Evolutionary conservation across 2,329 filamentous ascomycete genomes (phyloP).

Genomic region (Colletotrichum australisinense): DNA sequence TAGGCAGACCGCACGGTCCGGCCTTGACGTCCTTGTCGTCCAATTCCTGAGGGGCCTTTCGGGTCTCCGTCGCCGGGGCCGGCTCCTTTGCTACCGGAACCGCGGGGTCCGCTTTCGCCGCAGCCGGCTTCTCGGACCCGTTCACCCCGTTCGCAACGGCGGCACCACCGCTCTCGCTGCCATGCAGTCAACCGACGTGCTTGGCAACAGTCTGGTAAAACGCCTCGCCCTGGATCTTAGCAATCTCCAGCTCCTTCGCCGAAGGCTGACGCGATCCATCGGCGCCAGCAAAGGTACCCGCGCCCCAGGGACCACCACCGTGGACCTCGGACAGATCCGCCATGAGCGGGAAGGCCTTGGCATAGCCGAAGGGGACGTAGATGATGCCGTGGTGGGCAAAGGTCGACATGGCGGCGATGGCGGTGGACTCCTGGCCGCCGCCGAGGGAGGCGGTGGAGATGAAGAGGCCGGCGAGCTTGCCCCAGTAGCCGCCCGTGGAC

Average conservation of each 20-base stretch:
- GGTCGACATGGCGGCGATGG: slow-evolving; percentile 83
- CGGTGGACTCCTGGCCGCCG: slow-evolving; percentile 94
- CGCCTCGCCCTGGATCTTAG: slow-evolving; percentile 82
- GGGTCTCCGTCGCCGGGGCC: slow-evolving; percentile 6
- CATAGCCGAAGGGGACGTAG: slow-evolving; percentile 96
- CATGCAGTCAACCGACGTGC: slow-evolving; percentile 83
- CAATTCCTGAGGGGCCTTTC: slow-evolving; percentile 43
- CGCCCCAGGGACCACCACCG: slow-evolving; percentile 92
- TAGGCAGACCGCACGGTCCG: slow-evolving; percentile 82
- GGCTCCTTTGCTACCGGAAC: slow-evolving; percentile 9
- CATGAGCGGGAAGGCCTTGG: slow-evolving; percentile 78
- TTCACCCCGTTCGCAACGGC: slow-evolving; percentile 38
- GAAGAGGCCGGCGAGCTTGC: slow-evolving; percentile 94
- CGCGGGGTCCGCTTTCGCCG: not conserved
- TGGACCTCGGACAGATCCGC: slow-evolving; percentile 81
- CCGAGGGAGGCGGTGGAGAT: slow-evolving; percentile 85
- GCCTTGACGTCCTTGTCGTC: slow-evolving; percentile 54
- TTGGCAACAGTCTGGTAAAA: slow-evolving; percentile 86
- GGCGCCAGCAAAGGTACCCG: slow-evolving; percentile 83
- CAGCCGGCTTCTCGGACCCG: slow-evolving; percentile 36
- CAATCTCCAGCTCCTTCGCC: slow-evolving; percentile 80
- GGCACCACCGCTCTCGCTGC: slow-evolving; percentile 46
- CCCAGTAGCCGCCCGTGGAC: slow-evolving; percentile 79
- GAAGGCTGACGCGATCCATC: slow-evolving; percentile 89
- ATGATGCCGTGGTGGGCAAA: slow-evolving; percentile 93